Evolutionary conservation across 768 basidiomycete species (phyloP).

Genomic region (Mycena capillaripes): DNA sequence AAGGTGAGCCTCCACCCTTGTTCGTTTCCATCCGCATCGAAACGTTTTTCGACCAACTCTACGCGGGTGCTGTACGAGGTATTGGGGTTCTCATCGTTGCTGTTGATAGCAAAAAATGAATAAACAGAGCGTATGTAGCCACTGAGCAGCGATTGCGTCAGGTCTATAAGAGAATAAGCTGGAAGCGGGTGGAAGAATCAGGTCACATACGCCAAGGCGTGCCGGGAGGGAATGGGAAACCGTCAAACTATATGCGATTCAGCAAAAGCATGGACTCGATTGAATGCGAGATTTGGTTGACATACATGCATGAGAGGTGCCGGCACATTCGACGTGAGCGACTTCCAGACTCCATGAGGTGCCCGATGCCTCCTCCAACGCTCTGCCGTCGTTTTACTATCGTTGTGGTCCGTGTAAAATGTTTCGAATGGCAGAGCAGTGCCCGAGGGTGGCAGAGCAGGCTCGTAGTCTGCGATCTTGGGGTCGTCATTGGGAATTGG

Average conservation of each 20-base stretch:
- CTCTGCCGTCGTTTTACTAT: conserved; percentile 36
- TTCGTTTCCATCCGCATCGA: conserved; percentile 44
- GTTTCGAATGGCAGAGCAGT: conserved; percentile 47
- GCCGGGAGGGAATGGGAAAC: conserved; percentile 48
- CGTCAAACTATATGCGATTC: conserved; percentile 47
- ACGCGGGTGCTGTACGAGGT: conserved; percentile 63
- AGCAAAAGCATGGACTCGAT: not conserved
- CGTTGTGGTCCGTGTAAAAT: conserved; percentile 27
- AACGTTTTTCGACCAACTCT: conserved; percentile 57
- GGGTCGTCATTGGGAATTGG: conserved; percentile 52
- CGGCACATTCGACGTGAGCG: conserved; percentile 51
- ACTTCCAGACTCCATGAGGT: conserved; percentile 55
- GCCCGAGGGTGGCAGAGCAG: conserved; percentile 51
- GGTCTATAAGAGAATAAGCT: conserved; percentile 42
- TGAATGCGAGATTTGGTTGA: not conserved
- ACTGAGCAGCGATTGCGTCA: conserved; percentile 50
- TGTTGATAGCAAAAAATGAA: conserved; percentile 56
- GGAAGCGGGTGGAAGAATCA: not conserved
- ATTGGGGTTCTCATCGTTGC: conserved; percentile 55
- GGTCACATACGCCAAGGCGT: conserved; percentile 50
- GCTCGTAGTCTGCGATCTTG: conserved; percentile 49
- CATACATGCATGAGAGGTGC: conserved; percentile 52
- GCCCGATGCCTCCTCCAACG: conserved; percentile 49
- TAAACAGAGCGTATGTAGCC: conserved; percentile 59
- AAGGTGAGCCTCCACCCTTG: conserved; percentile 53